Conservation (phyloP, 768 basidiomycete species). For the Artomyces pyxidatus region DNA sequence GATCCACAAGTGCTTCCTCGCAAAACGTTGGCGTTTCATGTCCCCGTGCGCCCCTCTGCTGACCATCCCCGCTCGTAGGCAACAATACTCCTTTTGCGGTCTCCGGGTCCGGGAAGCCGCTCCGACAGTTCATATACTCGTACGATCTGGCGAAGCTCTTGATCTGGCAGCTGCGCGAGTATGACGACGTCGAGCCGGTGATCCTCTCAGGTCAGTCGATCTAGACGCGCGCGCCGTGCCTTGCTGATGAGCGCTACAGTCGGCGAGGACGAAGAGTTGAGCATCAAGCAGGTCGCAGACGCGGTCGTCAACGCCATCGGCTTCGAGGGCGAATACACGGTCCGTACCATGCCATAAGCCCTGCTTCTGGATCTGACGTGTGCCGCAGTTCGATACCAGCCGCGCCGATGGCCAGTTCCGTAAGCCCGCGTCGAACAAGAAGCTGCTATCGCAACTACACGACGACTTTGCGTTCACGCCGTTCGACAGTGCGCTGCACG, state of each 20-base stretch:
- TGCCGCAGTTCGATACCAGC: constrained; percentile 66
- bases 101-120: constrained; percentile 84
- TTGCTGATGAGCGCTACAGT: constrained; percentile 35
- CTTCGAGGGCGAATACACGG: constrained; percentile 70
- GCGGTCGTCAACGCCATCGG: constrained; percentile 81
- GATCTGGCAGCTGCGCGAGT: constrained; percentile 87
- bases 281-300: constrained; percentile 84
- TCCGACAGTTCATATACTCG: constrained; percentile 99
- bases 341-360: constrained; percentile 26
- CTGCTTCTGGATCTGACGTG: background rate
- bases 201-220: constrained; percentile 71
- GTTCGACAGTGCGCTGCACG: constrained; percentile 73
- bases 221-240: background rate
- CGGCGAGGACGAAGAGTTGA: constrained; percentile 89
- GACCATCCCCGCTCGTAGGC: constrained; percentile 14
- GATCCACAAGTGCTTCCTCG: constrained; percentile 88
- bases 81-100: constrained; percentile 82
- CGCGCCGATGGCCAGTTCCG: constrained; percentile 91
- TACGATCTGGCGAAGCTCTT: constrained; percentile 90
- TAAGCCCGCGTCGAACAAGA: constrained; percentile 92
- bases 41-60: background rate
- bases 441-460: constrained; percentile 67
- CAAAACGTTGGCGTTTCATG: constrained; percentile 55
- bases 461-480: constrained; percentile 82
- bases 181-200: constrained; percentile 87